These are phyloP conservation scores for Blastomyces parvus DNA, from an alignment of 2,329 filamentous ascomycete species.

Conservation along the genomic window DNA sequence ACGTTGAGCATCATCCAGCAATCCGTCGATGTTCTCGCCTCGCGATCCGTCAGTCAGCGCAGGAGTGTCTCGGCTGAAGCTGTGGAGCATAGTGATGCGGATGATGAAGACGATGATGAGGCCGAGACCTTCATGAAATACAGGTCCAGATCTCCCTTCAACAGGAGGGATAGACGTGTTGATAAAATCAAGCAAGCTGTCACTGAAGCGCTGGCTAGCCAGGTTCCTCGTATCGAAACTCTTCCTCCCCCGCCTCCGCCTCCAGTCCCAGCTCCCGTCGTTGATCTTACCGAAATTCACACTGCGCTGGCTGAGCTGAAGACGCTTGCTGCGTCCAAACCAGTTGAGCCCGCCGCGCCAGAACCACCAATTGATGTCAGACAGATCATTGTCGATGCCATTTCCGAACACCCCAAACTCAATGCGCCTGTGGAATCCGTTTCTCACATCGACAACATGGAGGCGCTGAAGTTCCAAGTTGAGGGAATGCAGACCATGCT, in stretches of 20 bases:
- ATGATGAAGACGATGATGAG: slow-evolving; percentile 76
- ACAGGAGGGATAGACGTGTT: slow-evolving; percentile 58
- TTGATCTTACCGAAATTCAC: slow-evolving; percentile 32
- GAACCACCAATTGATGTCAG: slow-evolving; percentile 46
- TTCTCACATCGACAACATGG: slow-evolving; percentile 40
- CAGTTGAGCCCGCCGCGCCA: slow-evolving; percentile 23
- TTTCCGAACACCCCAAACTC: slow-evolving; percentile 49
- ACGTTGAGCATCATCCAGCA: slow-evolving; percentile 67
- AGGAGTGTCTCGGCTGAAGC: slow-evolving; percentile 58
- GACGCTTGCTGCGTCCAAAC: slow-evolving; percentile 14
- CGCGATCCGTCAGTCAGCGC: slow-evolving; percentile 47
- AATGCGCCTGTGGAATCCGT: slow-evolving; percentile 43
- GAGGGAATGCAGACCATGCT: slow-evolving; percentile 61
- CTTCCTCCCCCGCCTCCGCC: slow-evolving; percentile 10
- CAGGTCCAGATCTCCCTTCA: slow-evolving; percentile 64
- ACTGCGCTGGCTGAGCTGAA: slow-evolving; percentile 30
- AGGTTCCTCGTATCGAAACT: slow-evolving; percentile 23
- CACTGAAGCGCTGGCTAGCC: slow-evolving; percentile 53
- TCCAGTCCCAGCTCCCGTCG: neutral
- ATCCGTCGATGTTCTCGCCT: slow-evolving; percentile 51
- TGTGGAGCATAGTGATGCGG: slow-evolving; percentile 71
- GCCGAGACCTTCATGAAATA: slow-evolving; percentile 41
- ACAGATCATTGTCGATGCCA: slow-evolving; percentile 53
- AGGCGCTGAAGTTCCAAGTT: slow-evolving; percentile 48
- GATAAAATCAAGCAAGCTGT: slow-evolving; percentile 67